Conservation (phyloP, 2,329 filamentous ascomycete genomes). For the Cytospora piceae region DNA sequence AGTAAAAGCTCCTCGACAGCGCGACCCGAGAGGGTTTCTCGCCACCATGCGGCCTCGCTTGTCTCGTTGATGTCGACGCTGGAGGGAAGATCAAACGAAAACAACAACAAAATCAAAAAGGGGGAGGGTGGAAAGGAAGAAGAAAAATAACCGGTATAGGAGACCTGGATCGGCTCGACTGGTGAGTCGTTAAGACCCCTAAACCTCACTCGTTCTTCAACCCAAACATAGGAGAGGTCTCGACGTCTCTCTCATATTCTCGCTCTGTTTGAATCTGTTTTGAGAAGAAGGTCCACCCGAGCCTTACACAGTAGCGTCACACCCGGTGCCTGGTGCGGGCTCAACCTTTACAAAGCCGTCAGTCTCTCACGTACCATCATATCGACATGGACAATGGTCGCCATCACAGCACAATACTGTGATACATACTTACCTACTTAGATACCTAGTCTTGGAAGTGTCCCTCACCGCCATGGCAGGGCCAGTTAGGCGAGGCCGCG, state of each 20-base stretch:
- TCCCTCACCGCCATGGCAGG: slow-evolving; percentile 9
- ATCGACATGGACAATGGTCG: neutral
- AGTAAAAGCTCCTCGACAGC: neutral
- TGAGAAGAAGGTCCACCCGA: slow-evolving; percentile 19
- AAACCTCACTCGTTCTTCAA: neutral
- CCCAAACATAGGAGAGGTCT: neutral
- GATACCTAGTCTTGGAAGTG: neutral
- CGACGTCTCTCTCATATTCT: neutral
- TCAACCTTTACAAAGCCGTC: slow-evolving; percentile 1
- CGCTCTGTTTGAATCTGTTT: neutral
- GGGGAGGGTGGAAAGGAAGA: slow-evolving; percentile 11
- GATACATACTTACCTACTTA: neutral
- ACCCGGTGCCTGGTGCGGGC: slow-evolving; percentile 5
- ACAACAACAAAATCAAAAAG: slow-evolving; percentile 7
- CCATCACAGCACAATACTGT: neutral
- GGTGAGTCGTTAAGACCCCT: no score
- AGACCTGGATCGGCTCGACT: slow-evolving; percentile 4
- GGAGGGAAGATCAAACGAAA: neutral
- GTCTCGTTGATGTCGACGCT: neutral
- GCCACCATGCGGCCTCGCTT: neutral
- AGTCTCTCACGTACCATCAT: no score
- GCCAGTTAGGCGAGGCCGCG: neutral
- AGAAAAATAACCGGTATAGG: neutral
- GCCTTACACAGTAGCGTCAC: neutral
- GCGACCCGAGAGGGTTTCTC: neutral